Evolutionary conservation across 768 basidiomycete genomes (phyloP).

Genomic region (Russula griseocarnosa): DNA sequence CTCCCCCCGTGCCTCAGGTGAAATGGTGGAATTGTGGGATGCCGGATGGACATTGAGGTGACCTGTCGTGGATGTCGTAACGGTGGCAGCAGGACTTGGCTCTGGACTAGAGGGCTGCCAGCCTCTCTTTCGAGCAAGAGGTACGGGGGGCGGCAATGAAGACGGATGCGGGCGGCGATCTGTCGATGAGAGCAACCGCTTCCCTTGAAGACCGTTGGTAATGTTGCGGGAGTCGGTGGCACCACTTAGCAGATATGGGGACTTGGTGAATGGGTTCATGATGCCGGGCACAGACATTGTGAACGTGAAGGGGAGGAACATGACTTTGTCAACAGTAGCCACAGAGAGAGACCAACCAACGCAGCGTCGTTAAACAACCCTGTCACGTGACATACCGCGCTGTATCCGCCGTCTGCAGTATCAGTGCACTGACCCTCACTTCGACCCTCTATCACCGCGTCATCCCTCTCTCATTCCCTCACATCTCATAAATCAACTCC

Average conservation of each 20-base stretch:
- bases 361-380: not conserved
- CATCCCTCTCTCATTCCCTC: no score
- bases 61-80: conserved; percentile 52
- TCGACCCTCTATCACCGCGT: no score
- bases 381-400: conserved; percentile 9
- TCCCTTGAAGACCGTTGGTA: conserved; percentile 30
- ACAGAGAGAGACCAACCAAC: not conserved
- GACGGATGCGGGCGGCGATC: conserved; percentile 32
- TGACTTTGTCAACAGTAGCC: conserved; percentile 24
- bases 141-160: conserved; percentile 41
- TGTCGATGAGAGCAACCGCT: conserved; percentile 26
- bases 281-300: conserved; percentile 60
- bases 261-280: conserved; percentile 53
- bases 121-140: conserved; percentile 57
- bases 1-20: conserved; percentile 30
- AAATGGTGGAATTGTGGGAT: conserved; percentile 43
- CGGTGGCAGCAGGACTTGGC: conserved; percentile 50
- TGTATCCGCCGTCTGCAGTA: no score
- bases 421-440: no score
- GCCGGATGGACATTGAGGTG: conserved; percentile 69
- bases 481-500: no score
- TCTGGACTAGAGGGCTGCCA: conserved; percentile 66
- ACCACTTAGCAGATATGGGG: conserved; percentile 25
- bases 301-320: conserved; percentile 73
- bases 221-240: conserved; percentile 25